Evolutionary conservation across 2,329 filamentous ascomycete genomes (phyloP).

Genomic region (Emericellopsis cladophorae): DNA sequence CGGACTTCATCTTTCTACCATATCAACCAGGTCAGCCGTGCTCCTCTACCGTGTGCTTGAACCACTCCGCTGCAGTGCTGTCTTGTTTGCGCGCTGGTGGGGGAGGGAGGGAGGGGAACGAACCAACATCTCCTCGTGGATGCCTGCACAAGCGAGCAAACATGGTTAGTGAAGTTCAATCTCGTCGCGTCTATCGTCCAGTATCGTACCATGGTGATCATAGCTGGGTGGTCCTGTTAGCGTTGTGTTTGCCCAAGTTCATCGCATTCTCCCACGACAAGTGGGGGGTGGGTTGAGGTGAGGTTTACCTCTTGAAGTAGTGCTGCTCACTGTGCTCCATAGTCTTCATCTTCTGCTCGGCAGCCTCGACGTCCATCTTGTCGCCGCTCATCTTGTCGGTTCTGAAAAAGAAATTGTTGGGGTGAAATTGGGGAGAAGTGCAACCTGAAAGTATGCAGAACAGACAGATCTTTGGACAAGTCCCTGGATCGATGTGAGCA

Average conservation of each 20-base stretch:
- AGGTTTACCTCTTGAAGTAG: slow-evolving; percentile 86
- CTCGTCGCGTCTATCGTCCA: not conserved
- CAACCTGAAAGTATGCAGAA: no score
- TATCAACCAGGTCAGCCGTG: no score
- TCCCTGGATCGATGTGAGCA: no score
- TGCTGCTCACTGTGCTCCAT: slow-evolving; percentile 95
- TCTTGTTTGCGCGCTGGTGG: not conserved
- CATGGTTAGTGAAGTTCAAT: no score
- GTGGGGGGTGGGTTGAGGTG: not conserved
- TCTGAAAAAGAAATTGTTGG: not conserved
- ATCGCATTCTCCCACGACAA: no score
- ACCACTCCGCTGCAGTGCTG: not conserved
- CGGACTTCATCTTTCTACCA: slow-evolving; percentile 95
- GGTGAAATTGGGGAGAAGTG: no score
- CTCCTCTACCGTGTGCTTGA: no score
- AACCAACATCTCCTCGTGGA: slow-evolving; percentile 97
- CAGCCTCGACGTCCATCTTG: slow-evolving; percentile 46
- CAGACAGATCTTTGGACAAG: no score
- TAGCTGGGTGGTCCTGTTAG: slow-evolving; percentile 45
- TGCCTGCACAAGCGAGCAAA: slow-evolving; percentile 44
- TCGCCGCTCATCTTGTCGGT: slow-evolving; percentile 30
- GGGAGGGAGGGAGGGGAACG: slow-evolving; percentile 24
- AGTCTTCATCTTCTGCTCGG: slow-evolving; percentile 50
- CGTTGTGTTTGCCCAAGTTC: no score
- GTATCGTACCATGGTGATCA: slow-evolving; percentile 77